Base-by-base conservation (phyloP, 305 asterid species). In the Solanum chacoense region DNA sequence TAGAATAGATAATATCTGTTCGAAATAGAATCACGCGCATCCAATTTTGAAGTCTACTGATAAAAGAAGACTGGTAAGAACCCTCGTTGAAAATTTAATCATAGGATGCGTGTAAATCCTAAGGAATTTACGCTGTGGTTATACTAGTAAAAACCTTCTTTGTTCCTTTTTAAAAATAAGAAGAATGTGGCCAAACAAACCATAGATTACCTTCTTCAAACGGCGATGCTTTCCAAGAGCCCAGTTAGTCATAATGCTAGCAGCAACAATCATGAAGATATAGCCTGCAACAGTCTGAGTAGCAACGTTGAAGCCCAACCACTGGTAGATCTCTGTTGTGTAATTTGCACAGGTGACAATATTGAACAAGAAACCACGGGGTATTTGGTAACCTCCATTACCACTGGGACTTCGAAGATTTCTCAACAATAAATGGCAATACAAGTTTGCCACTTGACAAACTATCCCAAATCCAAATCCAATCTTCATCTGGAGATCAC, bases 221-320 rank as follows among this genome's bases (percentile, higher is more conserved):
- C 99, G 99, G n/a, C 93, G 97, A 92, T 97, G 98, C 92, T 96
- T 97, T 87, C 94, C 98, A 20, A 97, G 97, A 78, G 98, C 98
- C 99, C 99, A 97, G 93, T 96, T 96, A 16, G 98, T 97, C 99
- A 97, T 97, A 89, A 97, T 97, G 90, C 95, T 85, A 89, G 99
- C 97, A 78, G 99, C 99, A 89, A 97, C 99, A 89, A 92, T 94
- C 98, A 97, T 96, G 94, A 97, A 97, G 75, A 95, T 91, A 65
- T 91, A 94, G 65, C 99, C 99, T 5, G 98, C 98, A 45, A 94
- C 90, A 32, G 98, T 94, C 93, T 97, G 99, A 18, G 99, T 97
- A 20, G 99, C 99, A 84, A 97, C 87, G 72, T 97, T 97, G 95
- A 95, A 97, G 63, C 99, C 99, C 50, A 96, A 94, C 99, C 99